Conservation (phyloP, 2,329 filamentous ascomycete species). For the Periglandula ipomoeae region DNA sequence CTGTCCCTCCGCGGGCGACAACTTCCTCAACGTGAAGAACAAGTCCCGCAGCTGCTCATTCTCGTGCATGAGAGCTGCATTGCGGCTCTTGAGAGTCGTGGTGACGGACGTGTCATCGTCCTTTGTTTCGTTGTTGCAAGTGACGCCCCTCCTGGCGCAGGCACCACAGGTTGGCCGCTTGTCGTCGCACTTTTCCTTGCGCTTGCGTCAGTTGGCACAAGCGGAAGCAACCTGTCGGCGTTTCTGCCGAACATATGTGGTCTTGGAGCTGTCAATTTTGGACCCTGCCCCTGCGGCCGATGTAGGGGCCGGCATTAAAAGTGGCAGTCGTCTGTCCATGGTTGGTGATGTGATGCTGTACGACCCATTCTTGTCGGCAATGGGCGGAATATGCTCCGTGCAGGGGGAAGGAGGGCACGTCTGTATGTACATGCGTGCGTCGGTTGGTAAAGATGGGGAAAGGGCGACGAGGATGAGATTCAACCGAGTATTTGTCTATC, state of each 20-base stretch:
- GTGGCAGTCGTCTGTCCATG: not conserved
- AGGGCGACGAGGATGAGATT: no score
- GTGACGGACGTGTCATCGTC: not conserved
- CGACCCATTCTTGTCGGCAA: no score
- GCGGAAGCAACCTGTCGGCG: slow-evolving; percentile 6
- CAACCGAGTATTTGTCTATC: no score
- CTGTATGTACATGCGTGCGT: no score
- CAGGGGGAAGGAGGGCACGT: no score
- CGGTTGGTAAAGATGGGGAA: no score
- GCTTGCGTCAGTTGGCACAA: slow-evolving; percentile 6
- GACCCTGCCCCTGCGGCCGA: not conserved
- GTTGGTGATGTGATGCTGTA: not conserved
- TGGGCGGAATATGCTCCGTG: no score
- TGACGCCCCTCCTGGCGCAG: slow-evolving; percentile 6
- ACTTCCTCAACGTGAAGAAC: slow-evolving; percentile 5
- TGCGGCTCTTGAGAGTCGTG: slow-evolving; percentile 4
- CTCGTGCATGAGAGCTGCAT: slow-evolving; percentile 8
- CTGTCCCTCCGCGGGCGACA: slow-evolving; percentile 6
- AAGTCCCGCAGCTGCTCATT: slow-evolving; percentile 12
- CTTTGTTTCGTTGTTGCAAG: slow-evolving; percentile 6
- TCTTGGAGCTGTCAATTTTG: not conserved
- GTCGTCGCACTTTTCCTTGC: slow-evolving; percentile 9
- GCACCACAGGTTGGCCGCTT: slow-evolving; percentile 6
- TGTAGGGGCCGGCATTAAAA: slow-evolving; percentile 1
- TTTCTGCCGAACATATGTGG: slow-evolving; percentile 1